Evolutionary conservation across 169 alveolate genomes (phyloP).

Genomic region (Sarcocystis neurona): DNA sequence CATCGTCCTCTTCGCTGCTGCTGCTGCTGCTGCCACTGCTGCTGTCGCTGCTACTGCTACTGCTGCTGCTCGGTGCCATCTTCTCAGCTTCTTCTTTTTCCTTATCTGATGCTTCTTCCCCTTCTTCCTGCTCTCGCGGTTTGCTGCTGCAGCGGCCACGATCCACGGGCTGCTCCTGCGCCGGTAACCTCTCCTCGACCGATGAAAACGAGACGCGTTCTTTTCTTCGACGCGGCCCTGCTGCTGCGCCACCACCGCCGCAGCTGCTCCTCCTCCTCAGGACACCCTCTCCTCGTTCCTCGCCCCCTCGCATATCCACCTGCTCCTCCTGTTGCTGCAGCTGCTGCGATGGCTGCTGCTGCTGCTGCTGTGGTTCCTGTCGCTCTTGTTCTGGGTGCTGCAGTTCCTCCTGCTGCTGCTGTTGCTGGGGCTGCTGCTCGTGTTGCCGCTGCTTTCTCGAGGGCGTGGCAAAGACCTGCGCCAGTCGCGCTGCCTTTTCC

Average conservation of each 20-base stretch:
- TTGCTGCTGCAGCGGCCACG: neutral
- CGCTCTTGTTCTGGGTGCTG: slow-evolving; percentile 15
- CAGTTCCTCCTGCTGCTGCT: slow-evolving; percentile 14
- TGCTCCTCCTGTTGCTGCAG: slow-evolving; percentile 40
- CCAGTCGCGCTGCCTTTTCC: too few species aligned
- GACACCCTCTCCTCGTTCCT: slow-evolving; percentile 23
- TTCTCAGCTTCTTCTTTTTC: neutral
- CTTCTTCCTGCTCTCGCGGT: neutral
- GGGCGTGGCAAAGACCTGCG: too few species aligned
- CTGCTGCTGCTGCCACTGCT: slow-evolving; percentile 36
- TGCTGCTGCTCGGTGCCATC: slow-evolving; percentile 19
- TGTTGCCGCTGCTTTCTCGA: too few species aligned
- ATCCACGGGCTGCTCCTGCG: neutral
- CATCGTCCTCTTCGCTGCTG: slow-evolving; percentile 42
- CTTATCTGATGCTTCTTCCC: neutral
- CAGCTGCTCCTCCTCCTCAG: neutral
- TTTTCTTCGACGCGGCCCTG: neutral
- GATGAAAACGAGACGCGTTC: too few species aligned
- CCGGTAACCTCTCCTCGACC: too few species aligned
- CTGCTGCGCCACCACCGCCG: neutral
- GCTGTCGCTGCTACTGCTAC: slow-evolving; percentile 44
- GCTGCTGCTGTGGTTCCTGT: slow-evolving; percentile 21
- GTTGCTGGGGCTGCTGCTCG: neutral
- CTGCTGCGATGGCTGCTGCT: slow-evolving; percentile 17
- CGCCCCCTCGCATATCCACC: slow-evolving; percentile 9